A percentile compares a stretch with the other conserved stretches of the same genome.
Conservation (phyloP, 805 yeast species). For the Starmerella vaccinii region DNA sequence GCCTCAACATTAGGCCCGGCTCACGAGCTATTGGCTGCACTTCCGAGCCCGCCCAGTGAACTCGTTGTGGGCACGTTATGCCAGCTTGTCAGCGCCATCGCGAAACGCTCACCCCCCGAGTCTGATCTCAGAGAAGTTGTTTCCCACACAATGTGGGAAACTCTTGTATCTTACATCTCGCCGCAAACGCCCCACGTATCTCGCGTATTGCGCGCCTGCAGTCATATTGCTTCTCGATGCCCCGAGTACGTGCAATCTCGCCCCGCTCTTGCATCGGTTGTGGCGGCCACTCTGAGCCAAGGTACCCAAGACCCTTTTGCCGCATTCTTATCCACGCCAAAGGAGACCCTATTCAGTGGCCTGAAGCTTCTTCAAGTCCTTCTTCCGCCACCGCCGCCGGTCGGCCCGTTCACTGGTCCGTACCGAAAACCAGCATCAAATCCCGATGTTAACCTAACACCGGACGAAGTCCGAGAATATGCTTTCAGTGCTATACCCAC, state of each 20-base stretch:
- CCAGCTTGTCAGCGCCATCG: constrained; percentile 18
- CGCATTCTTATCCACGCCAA: constrained; percentile 17
- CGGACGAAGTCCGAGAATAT: constrained; percentile 5
- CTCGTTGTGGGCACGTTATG: constrained; percentile 17
- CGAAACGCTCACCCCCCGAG: constrained; percentile 9
- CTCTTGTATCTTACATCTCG: constrained; percentile 11
- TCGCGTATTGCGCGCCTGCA: constrained; percentile 17
- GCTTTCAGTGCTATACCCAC: constrained; percentile 9
- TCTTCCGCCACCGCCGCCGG: constrained; percentile 16
- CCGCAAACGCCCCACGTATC: constrained; percentile 17
- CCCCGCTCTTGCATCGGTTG: constrained; percentile 10
- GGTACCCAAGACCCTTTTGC: constrained; percentile 7
- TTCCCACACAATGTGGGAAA: constrained; percentile 9
- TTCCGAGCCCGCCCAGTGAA: constrained; percentile 17
- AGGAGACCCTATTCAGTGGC: constrained; percentile 17
- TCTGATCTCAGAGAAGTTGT: constrained; percentile 13
- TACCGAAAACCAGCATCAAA: constrained; percentile 6
- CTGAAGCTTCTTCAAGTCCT: constrained; percentile 16
- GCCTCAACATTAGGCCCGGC: constrained; percentile 34
- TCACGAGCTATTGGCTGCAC: constrained; percentile 14
- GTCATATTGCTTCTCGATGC: constrained; percentile 10
- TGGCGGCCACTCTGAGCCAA: constrained; percentile 15
- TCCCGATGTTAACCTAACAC: background rate
- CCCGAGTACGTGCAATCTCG: constrained; percentile 12
- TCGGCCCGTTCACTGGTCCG: constrained; percentile 17